Evolutionary conservation across 305 asterid genomes (phyloP), one percentile per base, ranked within the genome.

Genomic region (Fraxinus albicans): DNA sequence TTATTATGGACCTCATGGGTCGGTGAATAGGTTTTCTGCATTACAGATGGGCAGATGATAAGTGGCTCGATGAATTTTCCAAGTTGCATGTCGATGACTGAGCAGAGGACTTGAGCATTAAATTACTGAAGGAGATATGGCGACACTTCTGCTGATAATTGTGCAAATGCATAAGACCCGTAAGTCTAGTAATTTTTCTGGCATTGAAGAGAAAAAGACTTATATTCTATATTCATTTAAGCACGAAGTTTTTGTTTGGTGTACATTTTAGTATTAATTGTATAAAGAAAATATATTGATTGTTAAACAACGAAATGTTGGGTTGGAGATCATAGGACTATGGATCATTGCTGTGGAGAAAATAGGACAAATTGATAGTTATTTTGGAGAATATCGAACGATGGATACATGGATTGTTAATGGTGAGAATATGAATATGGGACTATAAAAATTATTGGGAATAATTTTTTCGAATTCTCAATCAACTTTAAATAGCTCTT

Each of bases 151-250:
- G 91, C 90, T 83, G 98, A 95, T 89, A 89, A 83, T 79, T 96
- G 98, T 98, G 99, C 96, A 76, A 91, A 86, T 87, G 94, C 95
- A 73, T 95, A 93, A 87, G 97, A 95, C 84, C 97, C 93, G 99
- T 95, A 94, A 89, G 98, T 90, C 53, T 82, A 33, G 9, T 70
- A 17, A 81, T 12, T 73, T 58, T 82, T 73, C 15, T 44, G 31
- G 34, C 42, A 75, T 65, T 81, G 38, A 67, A 73, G 50, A 42
- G 75, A 58, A 81, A 50, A 35, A 31, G 38, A 69, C 50, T 78
- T 47, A 44, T 15, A 55, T 77, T 80, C 29, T 70, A 78, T 40
- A 77, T 53, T 55, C 44, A 70, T 73, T 60, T 50, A 50, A 40
- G 10, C 23, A 36, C 35, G 17, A 34, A 55, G 58, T 76, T 35